Evolutionary conservation across 768 basidiomycete species (phyloP).

Genomic region (Calocybe indica): DNA sequence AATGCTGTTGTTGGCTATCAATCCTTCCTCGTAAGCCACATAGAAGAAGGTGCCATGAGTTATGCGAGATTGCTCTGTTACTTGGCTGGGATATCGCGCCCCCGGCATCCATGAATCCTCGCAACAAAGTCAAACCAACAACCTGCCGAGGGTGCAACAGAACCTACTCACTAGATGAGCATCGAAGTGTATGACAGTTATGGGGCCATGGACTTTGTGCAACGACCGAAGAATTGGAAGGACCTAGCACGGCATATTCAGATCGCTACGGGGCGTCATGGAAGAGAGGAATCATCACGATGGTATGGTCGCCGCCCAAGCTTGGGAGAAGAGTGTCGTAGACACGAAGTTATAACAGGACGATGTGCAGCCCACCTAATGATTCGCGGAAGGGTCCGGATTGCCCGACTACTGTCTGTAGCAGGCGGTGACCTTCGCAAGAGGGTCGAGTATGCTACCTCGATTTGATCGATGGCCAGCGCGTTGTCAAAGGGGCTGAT

Average conservation of each 20-base stretch:
- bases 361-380: conserved; percentile 37
- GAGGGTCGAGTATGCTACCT: conserved; percentile 77
- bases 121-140: conserved; percentile 18
- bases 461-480: conserved; percentile 80
- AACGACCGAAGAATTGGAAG: conserved; percentile 81
- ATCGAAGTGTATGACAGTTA: conserved; percentile 83
- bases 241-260: conserved; percentile 29
- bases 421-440: conserved; percentile 47
- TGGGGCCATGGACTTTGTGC: conserved; percentile 72
- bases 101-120: conserved; percentile 54
- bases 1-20: conserved; percentile 71
- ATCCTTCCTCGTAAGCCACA: conserved; percentile 70
- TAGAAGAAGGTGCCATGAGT: conserved; percentile 89
- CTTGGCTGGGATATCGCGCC: conserved; percentile 46
- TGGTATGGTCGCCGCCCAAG: conserved; percentile 86
- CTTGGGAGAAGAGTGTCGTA: conserved; percentile 22
- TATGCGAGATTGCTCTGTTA: conserved; percentile 55
- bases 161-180: conserved; percentile 36
- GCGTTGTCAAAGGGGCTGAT: conserved; percentile 77
- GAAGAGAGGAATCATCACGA: conserved; percentile 34
- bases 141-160: conserved; percentile 15
- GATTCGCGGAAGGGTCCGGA: conserved; percentile 69
- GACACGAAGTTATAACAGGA: conserved; percentile 2
- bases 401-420: conserved; percentile 24
- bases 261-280: background rate